These are phyloP conservation scores for Oemleria cerasiformis DNA, from an alignment of 306 rosid genomes.

Conservation along the genomic window DNA sequence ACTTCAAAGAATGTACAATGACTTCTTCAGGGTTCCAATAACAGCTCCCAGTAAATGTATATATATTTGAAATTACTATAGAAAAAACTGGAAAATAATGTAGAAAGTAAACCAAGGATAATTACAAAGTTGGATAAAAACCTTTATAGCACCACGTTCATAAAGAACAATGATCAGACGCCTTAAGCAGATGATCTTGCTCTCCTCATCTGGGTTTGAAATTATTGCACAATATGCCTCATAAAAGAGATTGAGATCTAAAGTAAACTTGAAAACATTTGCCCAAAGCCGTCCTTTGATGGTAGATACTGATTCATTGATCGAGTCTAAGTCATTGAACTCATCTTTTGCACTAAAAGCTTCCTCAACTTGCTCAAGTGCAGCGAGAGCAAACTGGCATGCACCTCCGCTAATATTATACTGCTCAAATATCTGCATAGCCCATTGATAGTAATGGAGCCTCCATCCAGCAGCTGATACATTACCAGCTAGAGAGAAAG, in stretches of 20 bases:
- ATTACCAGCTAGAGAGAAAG: conserved; percentile 41
- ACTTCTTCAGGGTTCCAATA: no score
- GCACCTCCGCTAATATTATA: conserved; percentile 82
- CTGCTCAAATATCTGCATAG: conserved; percentile 90
- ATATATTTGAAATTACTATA: background rate
- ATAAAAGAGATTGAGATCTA: conserved; percentile 70
- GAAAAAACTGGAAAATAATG: conserved; percentile 8
- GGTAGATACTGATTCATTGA: conserved; percentile 55
- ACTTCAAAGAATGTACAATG: no score
- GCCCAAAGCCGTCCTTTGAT: conserved; percentile 93
- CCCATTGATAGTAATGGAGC: conserved; percentile 89
- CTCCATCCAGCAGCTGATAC: conserved; percentile 64
- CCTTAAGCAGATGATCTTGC: conserved; percentile 85
- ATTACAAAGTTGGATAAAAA: conserved; percentile 27
- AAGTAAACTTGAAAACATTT: conserved; percentile 79
- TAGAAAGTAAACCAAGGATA: background rate
- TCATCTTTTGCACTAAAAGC: conserved; percentile 42
- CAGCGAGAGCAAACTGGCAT: conserved; percentile 95
- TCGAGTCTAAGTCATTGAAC: conserved; percentile 29
- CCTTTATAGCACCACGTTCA: conserved; percentile 81
- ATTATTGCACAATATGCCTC: conserved; percentile 96
- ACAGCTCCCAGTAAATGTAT: background rate
- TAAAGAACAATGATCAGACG: conserved; percentile 86
- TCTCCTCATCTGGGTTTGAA: conserved; percentile 96
- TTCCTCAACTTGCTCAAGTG: conserved; percentile 96